phyloP scores from a whole-genome alignment of 2,329 filamentous ascomycete species.

The Penicillium sp. region DNA sequence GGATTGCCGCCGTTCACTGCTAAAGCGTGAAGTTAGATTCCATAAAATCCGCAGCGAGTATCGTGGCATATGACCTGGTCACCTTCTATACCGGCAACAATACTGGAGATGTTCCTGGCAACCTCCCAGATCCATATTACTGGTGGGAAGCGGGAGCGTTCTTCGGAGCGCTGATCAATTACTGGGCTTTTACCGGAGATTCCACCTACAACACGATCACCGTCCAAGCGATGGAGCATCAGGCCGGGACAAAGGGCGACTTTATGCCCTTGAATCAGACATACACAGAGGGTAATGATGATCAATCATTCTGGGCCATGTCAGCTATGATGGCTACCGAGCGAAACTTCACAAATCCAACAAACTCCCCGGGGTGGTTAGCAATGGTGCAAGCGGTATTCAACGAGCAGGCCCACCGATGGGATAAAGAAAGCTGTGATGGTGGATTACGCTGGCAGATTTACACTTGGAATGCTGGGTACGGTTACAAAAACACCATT shows the following conservation, averaged over 20 bases:
- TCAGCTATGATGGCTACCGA: constrained; percentile 64
- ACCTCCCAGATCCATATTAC: constrained; percentile 56
- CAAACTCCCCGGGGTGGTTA: constrained; percentile 73
- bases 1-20: not conserved
- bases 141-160: constrained; percentile 55
- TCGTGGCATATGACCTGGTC: constrained; percentile 57
- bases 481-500: constrained; percentile 44
- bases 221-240: constrained; percentile 45
- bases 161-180: constrained; percentile 50
- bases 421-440: constrained; percentile 69
- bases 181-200: constrained; percentile 52
- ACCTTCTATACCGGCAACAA: constrained; percentile 58
- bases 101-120: constrained; percentile 57
- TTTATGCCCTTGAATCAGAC: constrained; percentile 52
- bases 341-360: constrained; percentile 46
- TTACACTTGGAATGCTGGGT: constrained; percentile 43
- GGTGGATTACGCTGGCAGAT: constrained; percentile 66
- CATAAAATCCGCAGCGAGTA: constrained; percentile 54
- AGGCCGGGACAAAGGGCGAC: constrained; percentile 44
- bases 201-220: constrained; percentile 47
- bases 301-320: constrained; percentile 65
- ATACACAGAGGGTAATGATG: constrained; percentile 59
- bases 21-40: constrained; percentile 43
- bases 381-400: constrained; percentile 79
- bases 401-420: constrained; percentile 74